These are phyloP conservation scores for Secale cereale DNA, from an alignment of 176 grass and related monocot species.

Conservation along the genomic window DNA sequence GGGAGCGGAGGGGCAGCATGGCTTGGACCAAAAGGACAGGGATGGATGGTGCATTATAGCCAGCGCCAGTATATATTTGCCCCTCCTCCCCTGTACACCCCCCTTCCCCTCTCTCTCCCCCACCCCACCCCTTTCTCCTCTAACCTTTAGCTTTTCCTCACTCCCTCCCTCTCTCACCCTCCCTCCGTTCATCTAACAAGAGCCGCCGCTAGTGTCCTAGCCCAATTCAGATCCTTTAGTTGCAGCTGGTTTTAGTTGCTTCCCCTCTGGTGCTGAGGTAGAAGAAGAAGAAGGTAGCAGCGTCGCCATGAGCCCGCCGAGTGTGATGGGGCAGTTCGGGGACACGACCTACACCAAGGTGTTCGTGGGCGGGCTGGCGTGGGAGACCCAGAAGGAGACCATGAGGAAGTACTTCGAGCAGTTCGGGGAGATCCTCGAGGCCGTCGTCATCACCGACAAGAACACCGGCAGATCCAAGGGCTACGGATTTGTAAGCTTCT, in stretches of 20 bases:
- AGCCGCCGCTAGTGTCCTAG: constrained; percentile 24
- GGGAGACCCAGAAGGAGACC: constrained; percentile 97
- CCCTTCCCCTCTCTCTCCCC: constrained; percentile 16
- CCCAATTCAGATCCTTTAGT: constrained; percentile 36
- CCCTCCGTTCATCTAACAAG: constrained; percentile 28
- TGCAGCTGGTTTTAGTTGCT: constrained; percentile 26
- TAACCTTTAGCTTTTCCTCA: constrained; percentile 47
- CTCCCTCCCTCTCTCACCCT: not conserved
- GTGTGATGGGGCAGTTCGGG: constrained; percentile 81
- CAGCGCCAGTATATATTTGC: constrained; percentile 53
- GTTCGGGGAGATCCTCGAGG: constrained; percentile 97
- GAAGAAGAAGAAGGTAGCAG: not conserved
- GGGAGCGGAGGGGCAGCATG: constrained; percentile 3
- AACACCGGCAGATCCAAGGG: constrained; percentile 98
- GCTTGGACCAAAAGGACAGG: constrained; percentile 55
- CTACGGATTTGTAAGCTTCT: constrained; percentile 88
- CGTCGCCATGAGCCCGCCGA: constrained; percentile 49
- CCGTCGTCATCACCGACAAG: constrained; percentile 98
- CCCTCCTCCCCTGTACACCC: constrained; percentile 21
- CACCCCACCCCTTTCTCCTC: constrained; percentile 9
- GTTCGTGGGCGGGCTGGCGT: constrained; percentile 93
- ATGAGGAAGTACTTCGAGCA: constrained; percentile 99
- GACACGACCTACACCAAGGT: constrained; percentile 99
- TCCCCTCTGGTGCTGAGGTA: constrained; percentile 13
- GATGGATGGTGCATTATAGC: constrained; percentile 51